Conservation (phyloP, 108 stramenopile genomes). For the Stephanodiscus triporus region DNA sequence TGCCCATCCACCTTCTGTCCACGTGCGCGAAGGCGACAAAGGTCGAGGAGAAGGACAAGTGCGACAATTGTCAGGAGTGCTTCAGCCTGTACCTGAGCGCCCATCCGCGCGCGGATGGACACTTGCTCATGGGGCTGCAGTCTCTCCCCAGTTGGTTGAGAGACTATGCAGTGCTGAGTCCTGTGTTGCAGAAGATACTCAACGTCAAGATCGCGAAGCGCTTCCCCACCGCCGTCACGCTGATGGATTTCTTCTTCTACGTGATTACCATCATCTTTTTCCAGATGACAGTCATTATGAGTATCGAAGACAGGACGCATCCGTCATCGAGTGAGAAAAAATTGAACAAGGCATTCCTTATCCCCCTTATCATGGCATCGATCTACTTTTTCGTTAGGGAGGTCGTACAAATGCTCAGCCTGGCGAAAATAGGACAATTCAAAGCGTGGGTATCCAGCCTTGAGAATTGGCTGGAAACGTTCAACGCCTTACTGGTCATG, state of each 20-base stretch:
- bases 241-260: slow-evolving; percentile 57
- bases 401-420: slow-evolving; percentile 39
- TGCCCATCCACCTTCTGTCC: slow-evolving; percentile 69
- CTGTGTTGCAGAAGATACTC: slow-evolving; percentile 63
- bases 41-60: slow-evolving; percentile 45
- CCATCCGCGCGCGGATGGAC: slow-evolving; percentile 70
- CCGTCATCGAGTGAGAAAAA: too few relatives aligned
- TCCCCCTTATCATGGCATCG: slow-evolving; percentile 24
- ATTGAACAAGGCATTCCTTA: slow-evolving; percentile 8
- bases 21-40: slow-evolving; percentile 56
- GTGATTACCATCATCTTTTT: slow-evolving; percentile 31
- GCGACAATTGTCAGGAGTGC: slow-evolving; percentile 58
- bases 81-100: slow-evolving; percentile 62
- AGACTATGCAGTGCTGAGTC: slow-evolving; percentile 68
- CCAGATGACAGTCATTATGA: slow-evolving; percentile 24
- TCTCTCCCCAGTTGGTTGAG: slow-evolving; percentile 64
- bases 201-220: slow-evolving; percentile 75
- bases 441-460: slow-evolving; percentile 30
- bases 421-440: slow-evolving; percentile 31
- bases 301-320: slow-evolving; percentile 2
- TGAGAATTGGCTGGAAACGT: slow-evolving; percentile 47
- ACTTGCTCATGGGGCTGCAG: slow-evolving; percentile 81
- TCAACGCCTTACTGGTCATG: slow-evolving; percentile 41
- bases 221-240: slow-evolving; percentile 67
- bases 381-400: slow-evolving; percentile 39